A percentile compares a stretch with the other conserved stretches of the same genome.
Conservation (phyloP, 192 early-diverging fungal species). For the Entrophospora sp. region DNA sequence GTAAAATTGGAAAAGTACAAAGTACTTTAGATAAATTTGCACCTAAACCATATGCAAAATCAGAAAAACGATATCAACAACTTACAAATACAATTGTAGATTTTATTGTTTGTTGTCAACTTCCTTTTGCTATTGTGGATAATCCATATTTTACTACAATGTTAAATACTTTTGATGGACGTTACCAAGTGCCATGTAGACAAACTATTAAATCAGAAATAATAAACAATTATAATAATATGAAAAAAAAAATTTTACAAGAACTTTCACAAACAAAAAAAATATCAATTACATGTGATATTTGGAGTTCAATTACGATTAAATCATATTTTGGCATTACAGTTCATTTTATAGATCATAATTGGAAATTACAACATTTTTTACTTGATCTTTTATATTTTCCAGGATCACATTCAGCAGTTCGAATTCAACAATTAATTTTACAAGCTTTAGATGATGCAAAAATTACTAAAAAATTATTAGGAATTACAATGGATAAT, state of each 20-base stretch:
- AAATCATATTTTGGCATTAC: slow-evolving; percentile 1
- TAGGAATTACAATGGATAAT: slow-evolving; percentile 6
- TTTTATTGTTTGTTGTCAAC: slow-evolving; percentile 14
- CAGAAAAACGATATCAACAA: background rate
- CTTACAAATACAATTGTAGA: slow-evolving; percentile 10
- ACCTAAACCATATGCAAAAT: slow-evolving; percentile 5
- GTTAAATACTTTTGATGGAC: slow-evolving; percentile 4
- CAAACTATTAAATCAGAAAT: slow-evolving; percentile 3
- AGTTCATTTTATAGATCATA: background rate
- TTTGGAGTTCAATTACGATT: slow-evolving; percentile 3
- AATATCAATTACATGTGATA: slow-evolving; percentile 4
- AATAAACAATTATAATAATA: background rate
- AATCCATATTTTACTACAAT: slow-evolving; percentile 14
- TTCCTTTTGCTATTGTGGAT: slow-evolving; percentile 9
- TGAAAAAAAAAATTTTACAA: background rate
- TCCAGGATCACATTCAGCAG: background rate
- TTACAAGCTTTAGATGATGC: background rate
- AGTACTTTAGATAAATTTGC: background rate
- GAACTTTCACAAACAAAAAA: background rate
- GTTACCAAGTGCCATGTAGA: background rate
- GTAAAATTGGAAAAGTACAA: background rate
- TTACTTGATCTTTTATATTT: slow-evolving; percentile 3
- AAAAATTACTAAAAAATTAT: slow-evolving; percentile 9
- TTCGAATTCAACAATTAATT: background rate
- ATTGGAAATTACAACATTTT: slow-evolving; percentile 6